These are phyloP conservation scores for Ilyonectria destructans DNA, from an alignment of 2,329 filamentous ascomycete genomes.

Conservation along the genomic window DNA sequence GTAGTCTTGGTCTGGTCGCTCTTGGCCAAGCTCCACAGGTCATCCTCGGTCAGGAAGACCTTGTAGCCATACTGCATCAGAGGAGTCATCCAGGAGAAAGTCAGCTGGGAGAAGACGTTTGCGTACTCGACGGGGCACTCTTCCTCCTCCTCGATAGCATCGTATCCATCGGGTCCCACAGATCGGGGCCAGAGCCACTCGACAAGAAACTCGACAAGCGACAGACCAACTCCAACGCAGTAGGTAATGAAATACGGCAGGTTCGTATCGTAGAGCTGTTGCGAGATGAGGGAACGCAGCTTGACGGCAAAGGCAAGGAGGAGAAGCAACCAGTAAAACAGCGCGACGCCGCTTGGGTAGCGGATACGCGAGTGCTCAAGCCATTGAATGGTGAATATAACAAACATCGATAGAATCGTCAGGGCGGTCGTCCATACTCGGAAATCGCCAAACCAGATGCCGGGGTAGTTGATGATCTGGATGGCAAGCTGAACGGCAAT, in stretches of 20 bases:
- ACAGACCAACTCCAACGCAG: slow-evolving; percentile 79
- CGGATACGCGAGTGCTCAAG: slow-evolving; percentile 87
- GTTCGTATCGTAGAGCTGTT: slow-evolving; percentile 78
- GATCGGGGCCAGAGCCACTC: slow-evolving; percentile 93
- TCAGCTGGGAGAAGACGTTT: slow-evolving; percentile 92
- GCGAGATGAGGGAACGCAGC: slow-evolving; percentile 87
- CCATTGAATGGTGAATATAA: slow-evolving; percentile 88
- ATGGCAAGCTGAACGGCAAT: slow-evolving; percentile 81
- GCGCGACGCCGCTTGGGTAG: slow-evolving; percentile 88
- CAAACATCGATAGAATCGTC: slow-evolving; percentile 79
- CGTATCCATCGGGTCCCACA: slow-evolving; percentile 69
- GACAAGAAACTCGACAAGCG: slow-evolving; percentile 79
- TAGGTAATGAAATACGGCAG: slow-evolving; percentile 86
- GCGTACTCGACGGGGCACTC: slow-evolving; percentile 89
- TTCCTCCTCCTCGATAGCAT: slow-evolving; percentile 71
- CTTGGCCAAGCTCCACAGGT: slow-evolving; percentile 92
- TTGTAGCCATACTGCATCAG: slow-evolving; percentile 97
- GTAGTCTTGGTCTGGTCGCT: slow-evolving; percentile 85
- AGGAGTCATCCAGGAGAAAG: slow-evolving; percentile 99
- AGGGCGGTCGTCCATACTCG: slow-evolving; percentile 86
- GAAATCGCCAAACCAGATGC: slow-evolving; percentile 85
- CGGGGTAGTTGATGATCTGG: slow-evolving; percentile 80
- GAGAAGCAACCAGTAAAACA: slow-evolving; percentile 94
- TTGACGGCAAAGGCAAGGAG: slow-evolving; percentile 86
- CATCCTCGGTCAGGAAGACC: slow-evolving; percentile 92